Evolutionary conservation across 1,284 basidiomycete species (phyloP).

Genomic region (Cryptococcus neoformans): DNA sequence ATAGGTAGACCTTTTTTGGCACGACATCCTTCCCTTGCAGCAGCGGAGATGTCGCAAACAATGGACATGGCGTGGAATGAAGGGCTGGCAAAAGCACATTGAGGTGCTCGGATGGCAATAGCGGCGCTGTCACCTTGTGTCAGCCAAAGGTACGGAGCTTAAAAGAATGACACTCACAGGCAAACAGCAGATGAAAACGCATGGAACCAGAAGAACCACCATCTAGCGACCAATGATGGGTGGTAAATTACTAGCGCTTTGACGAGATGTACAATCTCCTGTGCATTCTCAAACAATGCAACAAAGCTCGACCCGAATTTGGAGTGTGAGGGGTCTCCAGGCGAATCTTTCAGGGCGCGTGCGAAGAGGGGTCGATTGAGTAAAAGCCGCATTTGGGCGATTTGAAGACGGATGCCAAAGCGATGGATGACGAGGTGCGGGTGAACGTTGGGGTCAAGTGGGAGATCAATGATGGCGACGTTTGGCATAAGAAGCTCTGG

Average conservation of each 20-base stretch:
- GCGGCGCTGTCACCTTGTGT: constrained; percentile 25
- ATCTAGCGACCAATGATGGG: constrained; percentile 42
- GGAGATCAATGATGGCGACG: constrained; percentile 35
- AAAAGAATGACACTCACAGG: constrained; percentile 26
- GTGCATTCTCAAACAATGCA: constrained; percentile 42
- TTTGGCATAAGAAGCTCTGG: constrained; percentile 36
- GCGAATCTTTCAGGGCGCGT: constrained; percentile 37
- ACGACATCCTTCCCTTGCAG: constrained; percentile 40
- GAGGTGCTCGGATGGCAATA: constrained; percentile 43
- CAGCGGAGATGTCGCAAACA: constrained; percentile 44
- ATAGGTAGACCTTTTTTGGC: constrained; percentile 45
- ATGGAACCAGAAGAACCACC: constrained; percentile 50
- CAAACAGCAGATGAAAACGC: constrained; percentile 45
- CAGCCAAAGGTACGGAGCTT: neutral
- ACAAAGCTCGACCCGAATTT: constrained; percentile 39
- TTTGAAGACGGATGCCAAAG: constrained; percentile 41
- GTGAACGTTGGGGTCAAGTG: constrained; percentile 33
- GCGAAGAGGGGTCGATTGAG: constrained; percentile 45
- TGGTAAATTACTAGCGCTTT: constrained; percentile 46
- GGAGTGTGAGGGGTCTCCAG: constrained; percentile 30
- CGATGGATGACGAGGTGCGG: constrained; percentile 47
- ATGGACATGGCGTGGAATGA: constrained; percentile 41
- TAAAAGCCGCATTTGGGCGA: constrained; percentile 42
- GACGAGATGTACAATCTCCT: constrained; percentile 46
- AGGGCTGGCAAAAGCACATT: constrained; percentile 43